These are phyloP conservation scores for Trichosporon inkin DNA, from an alignment of 1,284 basidiomycete genomes.

Conservation along the genomic window DNA sequence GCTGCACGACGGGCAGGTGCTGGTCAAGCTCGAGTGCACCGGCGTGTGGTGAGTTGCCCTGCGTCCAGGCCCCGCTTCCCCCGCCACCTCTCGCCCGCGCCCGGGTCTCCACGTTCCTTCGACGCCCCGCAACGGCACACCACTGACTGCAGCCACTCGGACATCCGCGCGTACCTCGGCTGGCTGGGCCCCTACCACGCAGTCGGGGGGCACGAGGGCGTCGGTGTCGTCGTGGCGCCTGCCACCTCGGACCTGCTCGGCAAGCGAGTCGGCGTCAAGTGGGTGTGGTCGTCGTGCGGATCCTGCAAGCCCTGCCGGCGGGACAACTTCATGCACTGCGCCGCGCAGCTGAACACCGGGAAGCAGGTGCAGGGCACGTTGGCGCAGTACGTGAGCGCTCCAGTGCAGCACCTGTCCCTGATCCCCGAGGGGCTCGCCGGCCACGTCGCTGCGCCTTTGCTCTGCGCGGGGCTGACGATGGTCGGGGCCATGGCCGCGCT, in stretches of 20 bases:
- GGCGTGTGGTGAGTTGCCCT: constrained; percentile 50
- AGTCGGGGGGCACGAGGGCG: constrained; percentile 61
- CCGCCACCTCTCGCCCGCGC: too few relatives aligned
- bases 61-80: neutral
- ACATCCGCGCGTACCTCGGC: constrained; percentile 58
- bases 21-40: constrained; percentile 50
- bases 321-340: constrained; percentile 61
- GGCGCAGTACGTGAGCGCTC: constrained; percentile 45
- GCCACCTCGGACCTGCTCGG: constrained; percentile 54
- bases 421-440: constrained; percentile 65
- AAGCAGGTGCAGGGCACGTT: constrained; percentile 61
- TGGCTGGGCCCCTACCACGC: constrained; percentile 9
- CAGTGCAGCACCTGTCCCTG: constrained; percentile 64
- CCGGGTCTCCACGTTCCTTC: too few relatives aligned
- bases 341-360: constrained; percentile 61
- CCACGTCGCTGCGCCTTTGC: constrained; percentile 75
- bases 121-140: too few relatives aligned
- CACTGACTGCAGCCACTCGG: constrained; percentile 55
- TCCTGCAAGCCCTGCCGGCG: constrained; percentile 70
- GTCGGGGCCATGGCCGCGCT: constrained; percentile 31
- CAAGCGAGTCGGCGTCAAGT: constrained; percentile 65
- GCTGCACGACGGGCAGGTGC: neutral
- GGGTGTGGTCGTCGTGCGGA: constrained; percentile 63
- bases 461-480: constrained; percentile 61
- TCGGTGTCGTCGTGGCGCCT: constrained; percentile 65